phyloP scores from a whole-genome alignment of 139 green algal genomes.

The Picochlorum sp. region DNA sequence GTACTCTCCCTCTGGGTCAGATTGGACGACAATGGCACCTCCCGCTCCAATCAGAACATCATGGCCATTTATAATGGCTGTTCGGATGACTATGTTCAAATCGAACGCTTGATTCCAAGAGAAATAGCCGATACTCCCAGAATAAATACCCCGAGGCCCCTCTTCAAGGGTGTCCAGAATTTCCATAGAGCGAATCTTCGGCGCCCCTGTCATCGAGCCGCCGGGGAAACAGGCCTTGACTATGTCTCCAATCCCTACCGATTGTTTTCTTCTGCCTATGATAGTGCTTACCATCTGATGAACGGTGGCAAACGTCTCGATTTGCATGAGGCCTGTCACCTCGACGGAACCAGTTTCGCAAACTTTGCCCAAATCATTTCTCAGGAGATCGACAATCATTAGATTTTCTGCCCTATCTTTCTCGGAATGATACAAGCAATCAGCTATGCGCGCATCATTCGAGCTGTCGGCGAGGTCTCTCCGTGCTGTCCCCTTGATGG shows the following conservation, averaged over 20 bases:
- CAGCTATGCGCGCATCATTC: constrained; percentile 49
- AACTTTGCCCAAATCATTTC: constrained; percentile 85
- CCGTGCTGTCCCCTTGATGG: constrained; percentile 90
- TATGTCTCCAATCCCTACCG: constrained; percentile 33
- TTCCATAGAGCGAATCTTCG: constrained; percentile 77
- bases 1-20: constrained; percentile 59
- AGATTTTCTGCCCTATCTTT: constrained; percentile 98
- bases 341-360: constrained; percentile 68
- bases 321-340: constrained; percentile 85
- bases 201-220: constrained; percentile 93
- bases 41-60: constrained; percentile 78
- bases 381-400: constrained; percentile 99
- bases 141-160: constrained; percentile 79
- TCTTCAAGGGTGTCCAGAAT: constrained; percentile 86
- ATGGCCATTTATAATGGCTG: constrained; percentile 53
- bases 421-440: constrained; percentile 45
- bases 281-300: constrained; percentile 93
- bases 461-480: constrained; percentile 28
- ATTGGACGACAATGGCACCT: constrained; percentile 86
- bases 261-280: constrained; percentile 41
- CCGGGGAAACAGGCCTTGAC: constrained; percentile 83
- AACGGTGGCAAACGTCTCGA: constrained; percentile 91
- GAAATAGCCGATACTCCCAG: constrained; percentile 84
- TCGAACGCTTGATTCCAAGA: constrained; percentile 84
- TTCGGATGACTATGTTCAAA: constrained; percentile 98